A percentile compares a stretch with the other conserved stretches of the same genome.
Evolutionary conservation across 305 asterid genomes (phyloP).

Genomic region (Plantago coronopus): DNA sequence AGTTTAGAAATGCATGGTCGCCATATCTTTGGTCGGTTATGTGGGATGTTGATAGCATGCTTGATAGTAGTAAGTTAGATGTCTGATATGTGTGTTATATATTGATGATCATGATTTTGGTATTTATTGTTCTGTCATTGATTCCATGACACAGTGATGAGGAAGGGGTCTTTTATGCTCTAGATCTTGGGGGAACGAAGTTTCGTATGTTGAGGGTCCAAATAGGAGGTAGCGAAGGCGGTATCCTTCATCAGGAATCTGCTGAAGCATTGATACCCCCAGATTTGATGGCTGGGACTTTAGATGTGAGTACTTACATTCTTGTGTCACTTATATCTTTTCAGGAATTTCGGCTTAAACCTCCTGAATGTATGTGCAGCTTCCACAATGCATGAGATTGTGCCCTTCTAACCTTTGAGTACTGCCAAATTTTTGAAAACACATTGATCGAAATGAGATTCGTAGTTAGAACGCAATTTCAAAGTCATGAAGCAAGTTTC

Average conservation of each 20-base stretch:
- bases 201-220: constrained; percentile 81
- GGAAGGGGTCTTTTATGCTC: constrained; percentile 79
- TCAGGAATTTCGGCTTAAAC: too few relatives aligned
- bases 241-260: constrained; percentile 75
- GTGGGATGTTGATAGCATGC: background rate
- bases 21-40: background rate
- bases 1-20: too few relatives aligned
- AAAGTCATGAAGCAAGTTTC: too few relatives aligned
- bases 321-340: background rate
- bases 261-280: constrained; percentile 81
- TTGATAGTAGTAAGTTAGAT: background rate
- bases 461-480: too few relatives aligned
- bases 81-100: background rate
- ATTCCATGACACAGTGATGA: constrained; percentile 45
- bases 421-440: too few relatives aligned
- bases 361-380: too few relatives aligned
- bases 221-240: constrained; percentile 63
- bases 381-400: too few relatives aligned
- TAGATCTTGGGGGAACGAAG: constrained; percentile 96
- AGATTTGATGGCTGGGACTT: constrained; percentile 66
- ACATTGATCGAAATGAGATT: too few relatives aligned
- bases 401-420: too few relatives aligned
- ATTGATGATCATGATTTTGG: constrained; percentile 1
- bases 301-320: constrained; percentile 48
- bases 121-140: background rate